phyloP scores from a whole-genome alignment of 1,284 basidiomycete species.

The Irpex sp. region DNA sequence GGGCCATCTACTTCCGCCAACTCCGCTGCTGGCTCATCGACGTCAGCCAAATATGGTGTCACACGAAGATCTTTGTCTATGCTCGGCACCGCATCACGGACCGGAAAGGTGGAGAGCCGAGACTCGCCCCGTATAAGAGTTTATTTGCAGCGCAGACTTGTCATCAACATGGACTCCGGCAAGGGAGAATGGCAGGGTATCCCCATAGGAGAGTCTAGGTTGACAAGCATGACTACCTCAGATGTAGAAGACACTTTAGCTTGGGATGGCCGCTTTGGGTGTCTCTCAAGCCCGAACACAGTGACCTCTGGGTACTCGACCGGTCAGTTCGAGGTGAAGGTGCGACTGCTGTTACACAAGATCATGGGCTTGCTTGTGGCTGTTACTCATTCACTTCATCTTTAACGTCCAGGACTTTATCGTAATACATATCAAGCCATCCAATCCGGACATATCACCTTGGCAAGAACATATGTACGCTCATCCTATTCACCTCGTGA shows the following conservation, averaged over 20 bases:
- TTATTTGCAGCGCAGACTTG: constrained; percentile 36
- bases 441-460: constrained; percentile 29
- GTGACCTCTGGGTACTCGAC: neutral
- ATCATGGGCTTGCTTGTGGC: too few species aligned
- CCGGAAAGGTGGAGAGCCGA: neutral
- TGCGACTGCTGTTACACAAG: neutral
- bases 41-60: neutral
- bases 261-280: neutral
- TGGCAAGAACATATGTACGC: constrained; percentile 33
- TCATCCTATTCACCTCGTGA: constrained; percentile 40
- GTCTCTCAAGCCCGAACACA: neutral
- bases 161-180: constrained; percentile 23
- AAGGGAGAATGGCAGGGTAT: constrained; percentile 28
- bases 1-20: neutral
- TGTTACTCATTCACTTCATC: neutral
- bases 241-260: neutral
- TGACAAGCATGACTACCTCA: constrained; percentile 12
- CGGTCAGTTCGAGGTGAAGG: neutral
- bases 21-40: neutral
- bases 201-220: constrained; percentile 33
- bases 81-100: neutral
- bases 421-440: constrained; percentile 32
- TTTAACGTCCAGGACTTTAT: constrained; percentile 45
- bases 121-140: constrained; percentile 27
- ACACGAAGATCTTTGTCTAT: neutral